Base-by-base conservation (phyloP, 306 rosid genomes). In the Prunus padus region DNA sequence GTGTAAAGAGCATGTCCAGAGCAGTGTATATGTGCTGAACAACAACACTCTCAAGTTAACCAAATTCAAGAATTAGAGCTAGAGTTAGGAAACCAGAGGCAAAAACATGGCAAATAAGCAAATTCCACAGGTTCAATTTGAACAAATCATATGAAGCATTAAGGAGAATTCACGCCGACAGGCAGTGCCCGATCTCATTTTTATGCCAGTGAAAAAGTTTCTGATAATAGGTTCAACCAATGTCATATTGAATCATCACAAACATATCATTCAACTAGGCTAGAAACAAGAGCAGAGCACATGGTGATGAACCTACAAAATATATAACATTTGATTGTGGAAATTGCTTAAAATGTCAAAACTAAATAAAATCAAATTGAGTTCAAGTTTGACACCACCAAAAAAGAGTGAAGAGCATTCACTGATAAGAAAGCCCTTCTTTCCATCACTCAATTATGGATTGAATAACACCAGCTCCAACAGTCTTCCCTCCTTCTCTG, bases 401-500 rank as follows among this genome's bases (percentile, higher is more conserved):
- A 76, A 82, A 73, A 76, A 42, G 67, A 61, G 74, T 16, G 55
- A 50, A 75, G 63, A 73, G 69, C 74, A 73, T 59, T 73, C 49
- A 37, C 76, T 67, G 42, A 64, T 72, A 72, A 69, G 45, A 28
- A 45, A 50, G 16, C 25, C 49, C 67, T 55, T 33, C 19, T 7
- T 51, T 69, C 67, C 22, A 75, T 81, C 77, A 92, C 91, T 89
- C 89, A 74, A 92, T 86, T 75, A 92, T 92, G 20, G 91, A 82
- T 69, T 88, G 93, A 77, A 92, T 92, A 28, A 92, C 97, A 73
- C 97, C 97, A 65, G 97, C 97, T 73, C 97, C 97, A 42, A 92
- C 97, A 50, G 97, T 92, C 83, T 92, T 92, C 62, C 96, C 97
- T 69, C 97, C 97, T 87, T 89, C 97, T 74, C 97, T 88, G 80